Percentiles rank a stretch among this genome's conserved stretches.
Evolutionary conservation across 495 filamentous ascomycete species (phyloP).

Genomic region (Trichoderma gamsii): DNA sequence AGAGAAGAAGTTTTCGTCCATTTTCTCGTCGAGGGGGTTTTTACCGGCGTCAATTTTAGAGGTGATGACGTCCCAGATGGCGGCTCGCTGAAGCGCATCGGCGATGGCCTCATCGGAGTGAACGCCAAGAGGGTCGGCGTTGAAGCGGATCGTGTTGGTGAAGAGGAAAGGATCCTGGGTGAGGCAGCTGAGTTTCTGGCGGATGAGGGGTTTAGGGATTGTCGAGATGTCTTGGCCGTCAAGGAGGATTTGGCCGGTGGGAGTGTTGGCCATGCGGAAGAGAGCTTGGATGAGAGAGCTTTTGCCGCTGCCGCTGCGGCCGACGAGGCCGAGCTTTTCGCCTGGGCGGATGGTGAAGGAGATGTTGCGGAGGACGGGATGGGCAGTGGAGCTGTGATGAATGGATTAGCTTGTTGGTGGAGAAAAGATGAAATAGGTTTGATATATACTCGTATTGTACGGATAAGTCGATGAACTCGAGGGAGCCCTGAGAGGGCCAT

Average conservation of each 20-base stretch:
- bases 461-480: conserved; percentile 40
- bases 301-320: conserved; percentile 43
- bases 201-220: conserved; percentile 23
- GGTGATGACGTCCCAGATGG: conserved; percentile 32
- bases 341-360: conserved; percentile 25
- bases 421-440: not conserved
- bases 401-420: not conserved
- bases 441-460: conserved; percentile 22
- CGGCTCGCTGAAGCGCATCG: conserved; percentile 27
- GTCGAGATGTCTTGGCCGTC: conserved; percentile 38
- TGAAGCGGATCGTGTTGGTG: conserved; percentile 35
- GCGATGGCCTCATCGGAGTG: conserved; percentile 30
- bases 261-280: conserved; percentile 34
- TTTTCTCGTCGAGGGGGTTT: conserved; percentile 24
- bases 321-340: conserved; percentile 42
- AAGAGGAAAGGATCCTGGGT: conserved; percentile 42
- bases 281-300: conserved; percentile 32
- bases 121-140: conserved; percentile 27
- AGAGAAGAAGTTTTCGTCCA: conserved; percentile 34
- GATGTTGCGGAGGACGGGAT: conserved; percentile 17
- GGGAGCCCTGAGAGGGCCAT: conserved; percentile 40
- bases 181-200: conserved; percentile 33
- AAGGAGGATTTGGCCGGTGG: conserved; percentile 31
- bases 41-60: conserved; percentile 23
- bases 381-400: conserved; percentile 8